Evolutionary conservation across 106 monocot genomes (phyloP), one percentile per base, ranked within the genome.

Genomic region (Apostasia ramifera): DNA sequence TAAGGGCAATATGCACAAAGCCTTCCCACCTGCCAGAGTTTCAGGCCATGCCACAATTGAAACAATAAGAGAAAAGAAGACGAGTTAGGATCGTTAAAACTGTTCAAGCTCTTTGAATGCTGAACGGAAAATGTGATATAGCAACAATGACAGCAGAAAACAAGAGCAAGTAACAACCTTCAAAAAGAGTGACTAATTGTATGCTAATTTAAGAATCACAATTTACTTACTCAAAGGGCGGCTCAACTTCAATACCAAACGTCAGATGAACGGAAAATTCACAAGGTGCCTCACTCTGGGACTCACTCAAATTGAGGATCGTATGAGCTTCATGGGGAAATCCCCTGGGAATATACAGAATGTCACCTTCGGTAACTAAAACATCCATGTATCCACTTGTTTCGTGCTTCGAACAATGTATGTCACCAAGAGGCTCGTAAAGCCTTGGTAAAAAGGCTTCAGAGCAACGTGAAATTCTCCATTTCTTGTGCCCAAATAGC

Each of bases 291-390:
- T 61, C 69, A 5, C 40, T 14, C 15, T 45, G 11, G 66, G 61
- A 68, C 71, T 71, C 73, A 73, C 4, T 49, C 10, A 47, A 62
- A 71, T 78, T 40, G 13, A 67, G 43, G 3, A 66, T n/a, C 46
- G 94, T 94, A 66, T 70, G 79, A 75, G 94, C 94, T 59, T 91
- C 91, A 71, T 94, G 94, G 46, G 71, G 70, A 83, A 57, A 94
- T 39, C 94, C 94, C 76, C 94, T 81, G 15, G 94, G 94, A 71
- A 94, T 80, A 76, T 94, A 94, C 58, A 94, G 71, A 59, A 91
- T 80, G 62, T 94, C 88, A 42, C 91, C 88, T 80, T 84, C 75
- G 43, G 76, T 75, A 55, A 91, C 76, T 13, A 77, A 38, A 61
- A 77, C 55, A 26, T 81, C 67, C 58, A 60, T 72, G 5, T 13